A percentile compares a stretch with the other conserved stretches of the same genome.
phyloP scores from a whole-genome alignment of 306 rosid species.

The Boehmeria nivea region DNA sequence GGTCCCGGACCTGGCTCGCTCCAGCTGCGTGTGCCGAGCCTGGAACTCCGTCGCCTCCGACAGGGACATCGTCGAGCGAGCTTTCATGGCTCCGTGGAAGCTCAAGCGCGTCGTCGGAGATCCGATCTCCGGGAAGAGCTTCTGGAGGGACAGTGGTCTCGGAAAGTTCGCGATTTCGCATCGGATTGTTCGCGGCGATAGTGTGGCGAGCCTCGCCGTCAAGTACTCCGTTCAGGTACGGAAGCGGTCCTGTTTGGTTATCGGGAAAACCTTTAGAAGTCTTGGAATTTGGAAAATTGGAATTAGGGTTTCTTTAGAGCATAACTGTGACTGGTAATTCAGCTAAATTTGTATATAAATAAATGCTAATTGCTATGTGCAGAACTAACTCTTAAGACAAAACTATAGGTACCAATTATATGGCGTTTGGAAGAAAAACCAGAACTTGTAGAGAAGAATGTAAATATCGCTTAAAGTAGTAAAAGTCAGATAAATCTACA shows the following conservation, averaged over 20 bases:
- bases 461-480: too few species aligned
- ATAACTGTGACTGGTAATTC: neutral
- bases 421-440: too few species aligned
- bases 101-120: constrained; percentile 49
- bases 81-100: constrained; percentile 71
- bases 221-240: constrained; percentile 86
- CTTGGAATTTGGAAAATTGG: neutral
- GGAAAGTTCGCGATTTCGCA: constrained; percentile 81
- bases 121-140: constrained; percentile 71
- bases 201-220: constrained; percentile 83
- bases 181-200: constrained; percentile 61
- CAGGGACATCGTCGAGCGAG: constrained; percentile 43
- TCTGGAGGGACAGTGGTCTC: constrained; percentile 79
- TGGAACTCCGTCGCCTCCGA: constrained; percentile 91
- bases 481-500: too few species aligned
- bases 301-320: neutral
- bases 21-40: constrained; percentile 74
- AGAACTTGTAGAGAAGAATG: too few species aligned
- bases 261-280: neutral
- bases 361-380: too few species aligned
- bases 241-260: neutral
- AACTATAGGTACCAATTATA: too few species aligned
- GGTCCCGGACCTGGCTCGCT: constrained; percentile 63
- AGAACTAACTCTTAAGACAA: too few species aligned
- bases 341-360: too few species aligned